Conservation (phyloP, 2,329 filamentous ascomycete species). For the Chaetomiaceae sp. region DNA sequence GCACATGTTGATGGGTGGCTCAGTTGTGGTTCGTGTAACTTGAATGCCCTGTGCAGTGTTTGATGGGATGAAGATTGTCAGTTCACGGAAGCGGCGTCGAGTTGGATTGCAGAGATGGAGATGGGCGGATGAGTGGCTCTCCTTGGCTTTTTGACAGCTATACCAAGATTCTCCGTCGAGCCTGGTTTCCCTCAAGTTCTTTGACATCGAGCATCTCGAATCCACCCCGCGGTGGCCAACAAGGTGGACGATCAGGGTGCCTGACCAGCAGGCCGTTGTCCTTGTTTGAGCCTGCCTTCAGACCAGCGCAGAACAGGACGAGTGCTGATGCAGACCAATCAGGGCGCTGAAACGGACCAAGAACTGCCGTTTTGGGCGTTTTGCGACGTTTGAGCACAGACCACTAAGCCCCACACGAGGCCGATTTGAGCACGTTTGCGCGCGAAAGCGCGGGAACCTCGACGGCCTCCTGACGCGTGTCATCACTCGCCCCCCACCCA, state of each 20-base stretch:
- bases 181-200: too few relatives aligned
- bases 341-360: constrained; percentile 6
- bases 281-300: constrained; percentile 4
- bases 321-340: constrained; percentile 17
- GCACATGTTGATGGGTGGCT: constrained; percentile 19
- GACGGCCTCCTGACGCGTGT: constrained; percentile 13
- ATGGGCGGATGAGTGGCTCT: too few relatives aligned
- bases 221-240: background rate
- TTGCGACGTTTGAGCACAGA: constrained; percentile 15
- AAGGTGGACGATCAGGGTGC: constrained; percentile 1
- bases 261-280: background rate
- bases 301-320: background rate
- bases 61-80: too few relatives aligned
- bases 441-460: constrained; percentile 18
- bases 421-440: constrained; percentile 28
- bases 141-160: too few relatives aligned
- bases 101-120: background rate
- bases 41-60: too few relatives aligned
- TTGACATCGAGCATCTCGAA: too few relatives aligned
- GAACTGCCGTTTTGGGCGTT: constrained; percentile 23
- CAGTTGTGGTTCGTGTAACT: background rate
- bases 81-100: too few relatives aligned
- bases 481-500: background rate
- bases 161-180: too few relatives aligned
- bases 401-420: constrained; percentile 3